These are phyloP conservation scores for Cadophora gregata DNA, from an alignment of 2,329 filamentous ascomycete genomes.

Conservation along the genomic window DNA sequence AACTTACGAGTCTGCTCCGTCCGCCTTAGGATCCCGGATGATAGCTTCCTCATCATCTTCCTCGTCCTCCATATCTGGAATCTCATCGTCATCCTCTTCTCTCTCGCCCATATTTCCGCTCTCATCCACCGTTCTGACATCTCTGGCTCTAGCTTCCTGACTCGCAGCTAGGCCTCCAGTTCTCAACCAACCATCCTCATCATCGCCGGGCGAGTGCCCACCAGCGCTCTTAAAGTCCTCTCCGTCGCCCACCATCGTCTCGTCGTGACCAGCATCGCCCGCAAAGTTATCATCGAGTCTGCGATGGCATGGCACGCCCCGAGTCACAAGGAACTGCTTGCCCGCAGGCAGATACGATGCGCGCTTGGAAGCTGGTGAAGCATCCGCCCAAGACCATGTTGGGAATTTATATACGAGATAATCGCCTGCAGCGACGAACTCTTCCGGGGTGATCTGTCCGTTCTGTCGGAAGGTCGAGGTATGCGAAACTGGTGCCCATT, in stretches of 20 bases:
- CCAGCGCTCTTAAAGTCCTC: constrained; percentile 62
- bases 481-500: constrained; percentile 88
- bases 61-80: constrained; percentile 98
- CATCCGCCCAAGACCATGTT: constrained; percentile 95
- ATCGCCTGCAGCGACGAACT: constrained; percentile 94
- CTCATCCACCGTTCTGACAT: constrained; percentile 89
- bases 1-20: constrained; percentile 42
- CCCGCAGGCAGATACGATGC: constrained; percentile 81
- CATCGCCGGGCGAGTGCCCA: constrained; percentile 56
- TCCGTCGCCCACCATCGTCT: constrained; percentile 83
- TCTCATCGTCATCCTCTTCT: constrained; percentile 78
- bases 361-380: constrained; percentile 79
- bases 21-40: constrained; percentile 70
- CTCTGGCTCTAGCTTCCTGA: constrained; percentile 76
- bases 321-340: constrained; percentile 95
- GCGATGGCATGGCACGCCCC: constrained; percentile 91
- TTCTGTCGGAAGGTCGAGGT: constrained; percentile 93
- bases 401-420: constrained; percentile 99
- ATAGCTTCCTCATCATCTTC: constrained; percentile 94
- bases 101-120: constrained; percentile 83
- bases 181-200: constrained; percentile 89
- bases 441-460: constrained; percentile 95
- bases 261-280: constrained; percentile 83
- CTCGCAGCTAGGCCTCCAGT: constrained; percentile 81
- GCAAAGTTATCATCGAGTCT: constrained; percentile 93